phyloP scores from a whole-genome alignment of 2,329 filamentous ascomycete species.

The Bertia moriformis region DNA sequence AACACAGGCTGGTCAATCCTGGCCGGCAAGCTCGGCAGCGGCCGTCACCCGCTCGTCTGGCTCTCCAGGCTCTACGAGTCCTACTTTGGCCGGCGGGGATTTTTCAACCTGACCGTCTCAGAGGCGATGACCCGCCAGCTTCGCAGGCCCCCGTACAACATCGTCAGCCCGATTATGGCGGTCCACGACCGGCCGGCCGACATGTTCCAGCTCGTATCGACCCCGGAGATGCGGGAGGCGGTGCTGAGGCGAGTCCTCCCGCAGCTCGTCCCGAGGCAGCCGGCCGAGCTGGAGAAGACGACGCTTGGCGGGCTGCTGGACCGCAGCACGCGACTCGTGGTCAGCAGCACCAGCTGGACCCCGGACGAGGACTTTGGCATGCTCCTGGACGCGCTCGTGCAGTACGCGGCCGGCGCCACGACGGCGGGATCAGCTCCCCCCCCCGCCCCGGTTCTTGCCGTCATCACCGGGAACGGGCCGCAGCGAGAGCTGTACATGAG shows the following conservation, averaged over 20 bases:
- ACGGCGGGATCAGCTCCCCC: neutral
- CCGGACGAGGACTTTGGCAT: neutral
- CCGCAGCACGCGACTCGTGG: neutral
- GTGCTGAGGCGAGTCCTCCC: too few relatives aligned
- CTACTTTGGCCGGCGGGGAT: neutral
- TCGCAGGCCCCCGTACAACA: neutral
- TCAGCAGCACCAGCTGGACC: neutral
- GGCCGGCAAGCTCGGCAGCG: neutral
- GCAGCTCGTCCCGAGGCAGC: too few relatives aligned
- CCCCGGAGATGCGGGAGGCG: too few relatives aligned
- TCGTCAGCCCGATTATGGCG: neutral
- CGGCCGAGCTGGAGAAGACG: neutral
- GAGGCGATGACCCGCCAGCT: neutral
- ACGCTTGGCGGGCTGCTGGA: neutral
- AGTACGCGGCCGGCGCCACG: neutral
- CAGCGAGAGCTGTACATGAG: neutral
- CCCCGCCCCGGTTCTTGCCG: neutral
- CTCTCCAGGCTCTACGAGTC: neutral
- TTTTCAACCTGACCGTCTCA: neutral
- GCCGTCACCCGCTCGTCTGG: neutral
- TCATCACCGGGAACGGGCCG: neutral
- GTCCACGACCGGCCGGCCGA: neutral
- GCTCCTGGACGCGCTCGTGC: neutral
- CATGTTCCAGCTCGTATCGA: too few relatives aligned
- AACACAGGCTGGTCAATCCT: neutral